phyloP scores from a whole-genome alignment of 139 green algal species.

The Chlorella ohadii region DNA sequence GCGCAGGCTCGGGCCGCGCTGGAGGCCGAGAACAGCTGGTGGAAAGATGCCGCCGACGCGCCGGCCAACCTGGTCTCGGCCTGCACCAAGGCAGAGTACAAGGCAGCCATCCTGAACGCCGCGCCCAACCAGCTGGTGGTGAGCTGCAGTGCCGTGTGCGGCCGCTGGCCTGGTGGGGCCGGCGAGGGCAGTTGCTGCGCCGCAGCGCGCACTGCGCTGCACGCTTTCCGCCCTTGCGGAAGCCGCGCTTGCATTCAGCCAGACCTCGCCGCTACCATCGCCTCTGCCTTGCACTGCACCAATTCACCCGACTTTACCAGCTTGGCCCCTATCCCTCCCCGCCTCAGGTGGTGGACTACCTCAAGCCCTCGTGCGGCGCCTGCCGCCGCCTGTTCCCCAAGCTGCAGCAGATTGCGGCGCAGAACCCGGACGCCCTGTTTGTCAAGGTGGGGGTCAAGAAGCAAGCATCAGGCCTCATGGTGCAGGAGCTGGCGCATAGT shows the following conservation, averaged over 20 bases:
- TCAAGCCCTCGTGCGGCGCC: conserved; percentile 48
- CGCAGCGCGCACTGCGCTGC: no score
- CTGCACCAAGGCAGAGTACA: conserved; percentile 23
- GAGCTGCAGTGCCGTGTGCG: no score
- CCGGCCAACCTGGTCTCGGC: conserved; percentile 38
- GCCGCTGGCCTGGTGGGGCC: no score
- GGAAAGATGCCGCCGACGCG: neutral
- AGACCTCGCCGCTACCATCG: no score
- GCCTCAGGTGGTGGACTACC: conserved; percentile 53
- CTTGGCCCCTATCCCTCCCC: no score
- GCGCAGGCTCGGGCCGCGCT: conserved; percentile 1
- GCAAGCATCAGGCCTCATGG: no score
- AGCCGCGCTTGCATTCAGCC: no score
- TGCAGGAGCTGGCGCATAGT: no score
- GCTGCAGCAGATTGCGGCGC: conserved; percentile 61
- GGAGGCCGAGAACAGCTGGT: conserved; percentile 22
- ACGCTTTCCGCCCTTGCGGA: no score
- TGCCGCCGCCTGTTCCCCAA: conserved; percentile 65
- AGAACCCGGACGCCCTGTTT: conserved; percentile 65
- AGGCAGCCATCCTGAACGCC: conserved; percentile 15
- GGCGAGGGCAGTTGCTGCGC: no score
- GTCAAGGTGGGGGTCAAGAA: conserved; percentile 69
- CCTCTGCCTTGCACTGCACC: no score
- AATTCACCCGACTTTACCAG: no score
- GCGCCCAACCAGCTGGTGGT: conserved; percentile 20